Evolutionary conservation across 306 rosid genomes (phyloP), one percentile per base, ranked within the genome.

Genomic region (Begonia fuchsioides): DNA sequence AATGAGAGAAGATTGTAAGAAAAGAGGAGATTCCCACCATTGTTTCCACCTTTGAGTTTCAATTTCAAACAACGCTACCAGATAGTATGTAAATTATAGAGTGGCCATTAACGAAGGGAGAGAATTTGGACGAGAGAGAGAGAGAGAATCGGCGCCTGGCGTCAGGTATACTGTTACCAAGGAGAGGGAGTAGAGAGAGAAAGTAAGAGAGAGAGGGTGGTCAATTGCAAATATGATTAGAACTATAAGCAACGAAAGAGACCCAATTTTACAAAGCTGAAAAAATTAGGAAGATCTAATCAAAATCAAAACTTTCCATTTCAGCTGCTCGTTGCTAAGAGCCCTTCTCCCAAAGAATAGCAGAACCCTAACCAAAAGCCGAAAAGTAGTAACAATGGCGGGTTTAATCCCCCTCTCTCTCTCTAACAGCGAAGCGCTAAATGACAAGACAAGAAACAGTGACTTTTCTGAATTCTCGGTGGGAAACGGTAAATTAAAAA

Each of bases 371-470:
- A 65, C 75, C 71, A 76, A 57, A 62, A 71, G 78, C 56, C 62
- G 56, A 52, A 56, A 16, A 12, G 43, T 35, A 67, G 49, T 79
- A 14, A 19, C 17, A 11, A 52, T 5, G 11, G 14, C 7, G 57
- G 15, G 78, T 69, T 64, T 43, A 62, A 11, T 6, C 50, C 47
- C 38, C 61, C 62, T 44, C 66, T 26, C 17, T n/a, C 60, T 60
- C 63, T 61, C 62, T 32, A 71, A 39, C 59, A 53, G 71, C 62
- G 26, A 57, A 60, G 74, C 67, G 82, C 80, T 85, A 73, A 45
- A 63, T 71, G 95, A 81, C 88, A 78, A 76, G 75, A 78, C 81
- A 68, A 55, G 68, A 63, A 67, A 74, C 85, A 76, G 67, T 39
- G 66, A 55, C 77, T 63, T 72, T 81, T 71, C 81, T 76, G 83